These are phyloP conservation scores for Boehmeria nivea DNA, from an alignment of 306 rosid genomes.

Conservation along the genomic window DNA sequence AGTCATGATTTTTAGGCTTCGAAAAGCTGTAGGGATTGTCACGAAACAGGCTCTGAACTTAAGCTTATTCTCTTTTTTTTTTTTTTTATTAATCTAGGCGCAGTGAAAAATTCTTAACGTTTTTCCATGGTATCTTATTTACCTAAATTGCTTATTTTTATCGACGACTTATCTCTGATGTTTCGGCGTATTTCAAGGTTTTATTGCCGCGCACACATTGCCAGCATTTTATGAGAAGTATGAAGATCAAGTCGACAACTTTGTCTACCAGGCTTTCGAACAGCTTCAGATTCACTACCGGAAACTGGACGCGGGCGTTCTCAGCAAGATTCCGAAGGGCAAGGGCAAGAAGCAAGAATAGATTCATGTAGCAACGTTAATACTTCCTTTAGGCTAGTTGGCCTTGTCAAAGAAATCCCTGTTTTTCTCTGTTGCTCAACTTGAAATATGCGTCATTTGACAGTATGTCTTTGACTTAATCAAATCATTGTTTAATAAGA, in stretches of 20 bases:
- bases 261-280: slow-evolving; percentile 39
- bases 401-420: too few relatives aligned
- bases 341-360: slow-evolving; percentile 57
- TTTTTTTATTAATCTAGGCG: too few relatives aligned
- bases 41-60: too few relatives aligned
- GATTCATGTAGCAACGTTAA: slow-evolving; percentile 10
- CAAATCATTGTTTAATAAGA: neutral
- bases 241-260: slow-evolving; percentile 64
- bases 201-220: slow-evolving; percentile 76
- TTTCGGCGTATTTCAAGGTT: slow-evolving; percentile 35
- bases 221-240: slow-evolving; percentile 79
- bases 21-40: too few relatives aligned
- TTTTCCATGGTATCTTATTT: neutral
- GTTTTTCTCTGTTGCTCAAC: too few relatives aligned
- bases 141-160: neutral
- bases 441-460: too few relatives aligned
- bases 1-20: too few relatives aligned
- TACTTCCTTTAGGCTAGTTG: neutral
- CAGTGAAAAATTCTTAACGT: too few relatives aligned
- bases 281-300: slow-evolving; percentile 41
- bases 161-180: slow-evolving; percentile 14
- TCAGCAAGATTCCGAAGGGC: slow-evolving; percentile 82
- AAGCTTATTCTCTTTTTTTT: too few relatives aligned
- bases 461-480: too few relatives aligned
- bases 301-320: slow-evolving; percentile 58